Percentiles rank a stretch among this genome's conserved stretches.
These are phyloP conservation scores for Candida golubevii DNA, from an alignment of 805 yeast species.

Conservation along the genomic window DNA sequence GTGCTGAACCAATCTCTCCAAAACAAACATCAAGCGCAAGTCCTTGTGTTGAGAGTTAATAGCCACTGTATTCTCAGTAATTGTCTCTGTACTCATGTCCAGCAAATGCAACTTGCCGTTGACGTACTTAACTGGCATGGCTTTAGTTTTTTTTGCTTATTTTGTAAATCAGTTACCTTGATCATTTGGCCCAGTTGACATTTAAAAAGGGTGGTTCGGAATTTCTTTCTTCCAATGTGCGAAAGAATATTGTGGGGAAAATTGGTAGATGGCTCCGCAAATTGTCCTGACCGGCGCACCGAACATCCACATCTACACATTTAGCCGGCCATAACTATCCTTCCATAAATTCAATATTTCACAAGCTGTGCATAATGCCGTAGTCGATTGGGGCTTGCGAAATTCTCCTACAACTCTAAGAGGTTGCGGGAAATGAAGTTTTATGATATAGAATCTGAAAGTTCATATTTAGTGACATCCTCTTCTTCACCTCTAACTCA, in stretches of 20 bases:
- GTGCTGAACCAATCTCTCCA: constrained; percentile 16
- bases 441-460: too few relatives aligned
- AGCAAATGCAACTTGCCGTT: constrained; percentile 4
- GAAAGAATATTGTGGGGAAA: background rate
- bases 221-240: constrained; percentile 1
- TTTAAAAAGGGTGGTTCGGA: background rate
- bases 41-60: constrained; percentile 13
- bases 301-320: too few relatives aligned
- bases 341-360: too few relatives aligned
- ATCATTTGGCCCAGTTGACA: background rate
- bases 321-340: too few relatives aligned
- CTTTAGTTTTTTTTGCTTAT: too few relatives aligned
- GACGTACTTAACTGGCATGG: constrained; percentile 2
- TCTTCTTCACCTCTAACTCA: constrained; percentile 7
- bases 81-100: constrained; percentile 15
- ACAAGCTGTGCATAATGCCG: too few relatives aligned
- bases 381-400: background rate
- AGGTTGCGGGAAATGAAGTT: too few relatives aligned
- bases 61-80: constrained; percentile 19
- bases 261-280: too few relatives aligned
- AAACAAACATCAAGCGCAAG: constrained; percentile 2
- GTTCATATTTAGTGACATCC: too few relatives aligned
- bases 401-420: background rate
- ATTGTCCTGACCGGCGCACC: too few relatives aligned
- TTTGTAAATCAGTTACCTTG: too few relatives aligned